A percentile compares a stretch with the other conserved stretches of the same genome.
Conservation (phyloP, 1,284 basidiomycete species). For the Meira miltonrushii region DNA sequence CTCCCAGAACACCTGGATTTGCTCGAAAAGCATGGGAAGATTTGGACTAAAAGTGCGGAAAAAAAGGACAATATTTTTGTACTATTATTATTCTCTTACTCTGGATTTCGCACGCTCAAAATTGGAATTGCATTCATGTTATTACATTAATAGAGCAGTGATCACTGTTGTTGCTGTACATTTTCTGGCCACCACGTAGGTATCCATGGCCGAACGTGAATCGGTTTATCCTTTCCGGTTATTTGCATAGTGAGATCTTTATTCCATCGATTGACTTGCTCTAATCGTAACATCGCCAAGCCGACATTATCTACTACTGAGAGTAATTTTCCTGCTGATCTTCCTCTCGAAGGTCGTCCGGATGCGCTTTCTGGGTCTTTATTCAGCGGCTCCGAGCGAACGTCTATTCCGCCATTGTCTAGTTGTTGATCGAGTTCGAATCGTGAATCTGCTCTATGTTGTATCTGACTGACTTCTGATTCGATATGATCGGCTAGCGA, state of each 20-base stretch:
- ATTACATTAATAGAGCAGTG: not conserved
- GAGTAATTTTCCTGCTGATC: conserved; percentile 43
- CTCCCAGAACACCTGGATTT: not conserved
- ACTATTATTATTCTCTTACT: not conserved
- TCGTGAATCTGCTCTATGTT: not conserved
- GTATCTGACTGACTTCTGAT: not conserved
- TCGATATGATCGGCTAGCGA: conserved; percentile 13
- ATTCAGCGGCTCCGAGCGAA: not conserved
- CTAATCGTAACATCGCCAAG: conserved; percentile 34
- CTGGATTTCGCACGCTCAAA: not conserved
- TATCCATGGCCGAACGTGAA: conserved; percentile 31
- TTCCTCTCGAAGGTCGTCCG: conserved; percentile 19
- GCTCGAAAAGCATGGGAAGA: conserved; percentile 2
- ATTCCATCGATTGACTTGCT: conserved; percentile 34
- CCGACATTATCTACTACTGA: conserved; percentile 40
- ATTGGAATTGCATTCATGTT: not conserved
- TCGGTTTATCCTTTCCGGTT: conserved; percentile 12
- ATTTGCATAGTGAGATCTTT: not conserved
- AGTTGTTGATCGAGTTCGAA: not conserved
- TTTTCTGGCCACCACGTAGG: conserved; percentile 34
- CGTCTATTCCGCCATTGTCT: not conserved
- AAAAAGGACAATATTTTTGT: not conserved
- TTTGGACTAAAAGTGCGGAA: not conserved
- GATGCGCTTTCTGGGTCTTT: not conserved
- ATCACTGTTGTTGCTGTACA: not conserved